Conservation (phyloP, 2,329 filamentous ascomycete species). For the Colletotrichum viniferum region DNA sequence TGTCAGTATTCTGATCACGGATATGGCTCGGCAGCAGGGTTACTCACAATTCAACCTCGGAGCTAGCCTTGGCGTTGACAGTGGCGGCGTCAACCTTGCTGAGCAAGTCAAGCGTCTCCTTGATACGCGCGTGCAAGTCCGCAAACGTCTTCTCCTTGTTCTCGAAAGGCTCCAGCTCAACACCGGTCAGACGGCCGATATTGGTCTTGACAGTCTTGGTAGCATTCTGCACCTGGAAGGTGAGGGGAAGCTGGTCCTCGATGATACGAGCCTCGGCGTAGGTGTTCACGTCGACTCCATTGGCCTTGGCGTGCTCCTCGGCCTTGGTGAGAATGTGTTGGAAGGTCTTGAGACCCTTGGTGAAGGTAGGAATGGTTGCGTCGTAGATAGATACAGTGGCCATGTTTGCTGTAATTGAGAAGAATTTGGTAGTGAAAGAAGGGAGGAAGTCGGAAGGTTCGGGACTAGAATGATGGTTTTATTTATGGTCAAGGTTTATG, state of each 20-base stretch:
- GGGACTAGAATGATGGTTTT: background rate
- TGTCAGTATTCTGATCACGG: background rate
- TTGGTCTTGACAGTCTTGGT: slow-evolving; percentile 32
- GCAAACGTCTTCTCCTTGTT: slow-evolving; percentile 36
- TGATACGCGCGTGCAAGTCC: slow-evolving; percentile 29
- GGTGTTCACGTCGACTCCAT: slow-evolving; percentile 25
- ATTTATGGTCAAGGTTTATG: background rate
- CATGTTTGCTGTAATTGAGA: slow-evolving; percentile 25
- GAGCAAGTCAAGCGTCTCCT: slow-evolving; percentile 34
- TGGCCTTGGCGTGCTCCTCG: slow-evolving; percentile 29
- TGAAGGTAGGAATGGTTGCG: slow-evolving; percentile 27
- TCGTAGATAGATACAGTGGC: slow-evolving; percentile 33
- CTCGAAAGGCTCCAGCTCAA: slow-evolving; percentile 24
- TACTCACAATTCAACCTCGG: slow-evolving; percentile 29
- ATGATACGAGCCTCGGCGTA: slow-evolving; percentile 29
- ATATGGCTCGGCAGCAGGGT: rapidly evolving
- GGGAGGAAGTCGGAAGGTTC: background rate
- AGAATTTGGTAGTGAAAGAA: background rate
- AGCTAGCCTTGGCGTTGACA: slow-evolving; percentile 29
- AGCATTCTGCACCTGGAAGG: slow-evolving; percentile 37
- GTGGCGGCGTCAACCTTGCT: slow-evolving; percentile 27
- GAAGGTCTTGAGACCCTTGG: slow-evolving; percentile 28
- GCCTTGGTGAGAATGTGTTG: slow-evolving; percentile 34
- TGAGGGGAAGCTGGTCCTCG: slow-evolving; percentile 40
- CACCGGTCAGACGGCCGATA: slow-evolving; percentile 30